Evolutionary conservation across 148 eudicot species (phyloP), one percentile per base, ranked within the genome.

Genomic region (Polygonum aviculare): DNA sequence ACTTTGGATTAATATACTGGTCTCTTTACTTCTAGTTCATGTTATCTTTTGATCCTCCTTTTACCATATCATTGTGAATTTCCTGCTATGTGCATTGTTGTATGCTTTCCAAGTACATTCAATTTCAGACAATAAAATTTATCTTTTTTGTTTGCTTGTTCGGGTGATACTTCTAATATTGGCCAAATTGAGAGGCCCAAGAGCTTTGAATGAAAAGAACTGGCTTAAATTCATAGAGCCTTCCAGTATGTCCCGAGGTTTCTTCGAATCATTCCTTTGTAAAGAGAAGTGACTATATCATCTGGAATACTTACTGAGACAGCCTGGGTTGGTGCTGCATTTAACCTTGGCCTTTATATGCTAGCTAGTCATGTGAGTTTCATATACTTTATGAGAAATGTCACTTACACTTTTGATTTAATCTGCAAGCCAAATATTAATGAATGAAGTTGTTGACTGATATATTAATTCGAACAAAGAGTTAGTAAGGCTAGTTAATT

Each of bases 301-400:
- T 89, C 97, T 67, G 98, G 98, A 80, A 92, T 94, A 79, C 91
- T 94, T 57, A 92, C 97, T 39, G 96, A 94, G 84, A 94, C 97
- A 60, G 98, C 98, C 38, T 94, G 98, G 97, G 97, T 96, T 73
- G 97, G 98, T 77, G 98, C 98, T 82, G 97, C 92, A 4, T 87
- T 92, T 75, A 94, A 94, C 81, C 93, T 94, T 36, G 82, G 90
- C 70, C 96, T 94, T 69, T 94, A 94, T 85, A 92, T 94, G 98
- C 96, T 94, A 57, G 98, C 98, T 74, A 94, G 98, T 79, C 96
- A 94, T 90, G 98, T 94, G 83, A 90, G 96, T 60, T 60, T 26
- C 36, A 60, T 60, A 22, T 60, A 60, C 67, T 22, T 22, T 2
- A 22, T 26, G 4, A 22, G 12, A 60, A 60, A 22, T 26, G 35